Conservation (phyloP, 2,329 filamentous ascomycete species). For the Didymella exigua region DNA sequence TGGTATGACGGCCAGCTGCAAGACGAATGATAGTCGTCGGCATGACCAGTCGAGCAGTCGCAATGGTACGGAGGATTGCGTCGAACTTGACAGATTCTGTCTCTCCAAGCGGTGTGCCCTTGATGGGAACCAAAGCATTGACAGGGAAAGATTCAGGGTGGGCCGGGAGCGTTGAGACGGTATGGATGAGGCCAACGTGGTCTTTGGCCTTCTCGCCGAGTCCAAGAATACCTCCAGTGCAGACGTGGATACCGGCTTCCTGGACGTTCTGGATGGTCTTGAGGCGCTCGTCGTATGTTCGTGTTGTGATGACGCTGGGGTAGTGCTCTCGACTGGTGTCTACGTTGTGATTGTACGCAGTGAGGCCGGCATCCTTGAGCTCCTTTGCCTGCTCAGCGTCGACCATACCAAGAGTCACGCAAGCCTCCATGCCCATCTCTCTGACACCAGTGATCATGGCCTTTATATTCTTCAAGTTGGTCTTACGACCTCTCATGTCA, state of each 20-base stretch:
- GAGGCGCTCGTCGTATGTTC: constrained; percentile 85
- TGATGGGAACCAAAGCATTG: constrained; percentile 88
- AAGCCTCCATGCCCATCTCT: constrained; percentile 84
- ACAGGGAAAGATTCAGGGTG: constrained; percentile 93
- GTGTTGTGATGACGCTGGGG: constrained; percentile 81
- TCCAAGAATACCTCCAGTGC: constrained; percentile 86
- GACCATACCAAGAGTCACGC: constrained; percentile 94
- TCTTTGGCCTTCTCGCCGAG: constrained; percentile 80
- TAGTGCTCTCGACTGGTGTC: constrained; percentile 91
- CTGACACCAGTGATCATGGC: constrained; percentile 84
- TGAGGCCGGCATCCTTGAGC: constrained; percentile 81
- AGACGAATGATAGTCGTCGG: constrained; percentile 85
- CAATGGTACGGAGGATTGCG: constrained; percentile 79
- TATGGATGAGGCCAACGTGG: constrained; percentile 82
- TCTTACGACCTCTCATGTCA: constrained; percentile 90
- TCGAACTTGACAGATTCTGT: constrained; percentile 74
- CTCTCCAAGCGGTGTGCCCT: constrained; percentile 83
- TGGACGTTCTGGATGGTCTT: constrained; percentile 79
- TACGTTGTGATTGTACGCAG: constrained; percentile 93
- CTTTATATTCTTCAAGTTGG: constrained; percentile 80
- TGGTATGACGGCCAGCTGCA: constrained; percentile 80
- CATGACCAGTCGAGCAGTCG: constrained; percentile 82
- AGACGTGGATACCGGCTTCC: constrained; percentile 86
- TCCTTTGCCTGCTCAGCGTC: constrained; percentile 79
- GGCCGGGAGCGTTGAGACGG: constrained; percentile 76